These are phyloP conservation scores for Singerocomus inundabilis DNA, from an alignment of 1,284 basidiomycete genomes.

Conservation along the genomic window DNA sequence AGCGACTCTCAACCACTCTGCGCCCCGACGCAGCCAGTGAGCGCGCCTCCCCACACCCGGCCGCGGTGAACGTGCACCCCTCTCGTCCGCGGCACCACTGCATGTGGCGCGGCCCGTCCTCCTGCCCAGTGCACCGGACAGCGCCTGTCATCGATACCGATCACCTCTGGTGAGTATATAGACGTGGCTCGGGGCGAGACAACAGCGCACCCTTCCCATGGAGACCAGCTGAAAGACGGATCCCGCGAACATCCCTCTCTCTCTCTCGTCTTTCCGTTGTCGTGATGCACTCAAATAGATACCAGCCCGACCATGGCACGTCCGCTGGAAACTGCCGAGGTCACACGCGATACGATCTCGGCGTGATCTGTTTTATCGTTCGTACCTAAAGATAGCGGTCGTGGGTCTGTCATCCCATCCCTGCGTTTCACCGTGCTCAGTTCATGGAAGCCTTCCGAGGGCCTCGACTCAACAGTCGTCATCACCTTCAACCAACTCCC, in stretches of 20 bases:
- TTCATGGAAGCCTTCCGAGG: not conserved
- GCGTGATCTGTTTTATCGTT: not conserved
- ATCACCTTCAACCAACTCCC: no score
- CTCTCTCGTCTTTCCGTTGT: no score
- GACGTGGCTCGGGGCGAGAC: not conserved
- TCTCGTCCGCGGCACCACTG: conserved; percentile 23
- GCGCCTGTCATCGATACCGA: not conserved
- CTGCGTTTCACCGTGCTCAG: not conserved
- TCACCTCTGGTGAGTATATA: not conserved
- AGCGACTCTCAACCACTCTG: no score
- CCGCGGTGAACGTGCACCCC: conserved; percentile 15
- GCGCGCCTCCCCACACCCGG: conserved; percentile 15
- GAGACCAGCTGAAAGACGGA: no score
- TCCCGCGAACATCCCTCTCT: conserved; percentile 7
- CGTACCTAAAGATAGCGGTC: conserved; percentile 18
- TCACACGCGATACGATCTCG: no score
- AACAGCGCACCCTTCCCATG: no score
- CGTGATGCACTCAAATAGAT: no score
- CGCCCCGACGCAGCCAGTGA: no score
- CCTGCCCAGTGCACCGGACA: not conserved
- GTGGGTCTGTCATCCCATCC: conserved; percentile 14
- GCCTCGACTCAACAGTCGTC: no score
- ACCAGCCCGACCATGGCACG: no score
- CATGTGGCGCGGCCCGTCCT: no score
- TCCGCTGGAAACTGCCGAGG: conserved; percentile 11